phyloP scores from a whole-genome alignment of 164 flowering plant genomes.

The Annona squamosa region DNA sequence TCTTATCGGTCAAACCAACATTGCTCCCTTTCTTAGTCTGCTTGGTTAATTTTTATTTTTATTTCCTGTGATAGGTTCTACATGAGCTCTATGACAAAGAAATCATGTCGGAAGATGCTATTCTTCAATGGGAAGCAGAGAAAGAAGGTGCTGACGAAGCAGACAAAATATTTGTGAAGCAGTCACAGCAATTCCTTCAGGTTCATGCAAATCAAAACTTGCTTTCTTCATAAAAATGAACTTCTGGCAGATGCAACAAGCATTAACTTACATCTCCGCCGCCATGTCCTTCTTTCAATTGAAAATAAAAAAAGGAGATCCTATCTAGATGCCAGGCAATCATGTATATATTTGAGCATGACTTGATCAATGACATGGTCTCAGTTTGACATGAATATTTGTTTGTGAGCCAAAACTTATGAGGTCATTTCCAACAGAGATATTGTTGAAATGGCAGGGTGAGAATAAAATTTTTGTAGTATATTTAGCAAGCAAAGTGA shows the following conservation, averaged over 20 bases:
- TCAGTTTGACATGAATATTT: too few relatives aligned
- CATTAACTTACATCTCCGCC: background rate
- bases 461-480: too few relatives aligned
- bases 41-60: background rate
- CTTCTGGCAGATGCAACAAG: background rate
- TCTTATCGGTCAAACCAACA: too few relatives aligned
- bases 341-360: too few relatives aligned
- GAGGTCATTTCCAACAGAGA: too few relatives aligned
- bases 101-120: conserved; percentile 70
- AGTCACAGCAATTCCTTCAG: conserved; percentile 57
- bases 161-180: conserved; percentile 69
- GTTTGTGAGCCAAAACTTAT: too few relatives aligned
- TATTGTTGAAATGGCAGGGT: too few relatives aligned
- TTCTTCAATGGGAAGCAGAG: conserved; percentile 80
- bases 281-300: background rate
- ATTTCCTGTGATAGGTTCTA: conserved; percentile 43
- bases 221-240: background rate
- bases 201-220: conserved; percentile 21
- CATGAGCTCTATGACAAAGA: conserved; percentile 67
- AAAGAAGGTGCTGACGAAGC: conserved; percentile 82
- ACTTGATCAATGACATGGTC: too few relatives aligned
- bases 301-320: background rate
- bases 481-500: too few relatives aligned
- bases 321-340: background rate
- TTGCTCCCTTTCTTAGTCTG: too few relatives aligned